A percentile compares a stretch with the other conserved stretches of the same genome.
Evolutionary conservation across 2,329 filamentous ascomycete species (phyloP).

Genomic region (Aspergillus calidoustus): DNA sequence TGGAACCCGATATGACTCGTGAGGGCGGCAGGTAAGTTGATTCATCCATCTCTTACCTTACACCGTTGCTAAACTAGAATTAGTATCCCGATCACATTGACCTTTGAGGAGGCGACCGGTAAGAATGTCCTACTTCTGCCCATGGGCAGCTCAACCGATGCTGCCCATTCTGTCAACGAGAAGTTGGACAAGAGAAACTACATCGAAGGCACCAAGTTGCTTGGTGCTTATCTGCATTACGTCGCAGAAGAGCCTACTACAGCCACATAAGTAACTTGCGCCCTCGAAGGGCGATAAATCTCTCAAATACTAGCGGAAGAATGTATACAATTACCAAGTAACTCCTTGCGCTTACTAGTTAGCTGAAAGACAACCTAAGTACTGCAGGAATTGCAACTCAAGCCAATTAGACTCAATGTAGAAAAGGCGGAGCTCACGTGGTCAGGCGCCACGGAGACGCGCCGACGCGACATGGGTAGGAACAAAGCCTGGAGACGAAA

Average conservation of each 20-base stretch:
- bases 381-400: not conserved
- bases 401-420: not conserved
- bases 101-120: conserved; percentile 94
- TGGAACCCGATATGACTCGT: conserved; percentile 91
- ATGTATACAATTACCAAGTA: not conserved
- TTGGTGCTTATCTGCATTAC: conserved; percentile 95
- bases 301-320: not conserved
- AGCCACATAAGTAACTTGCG: not conserved
- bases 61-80: conserved; percentile 29
- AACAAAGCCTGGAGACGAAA: not conserved
- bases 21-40: conserved; percentile 80
- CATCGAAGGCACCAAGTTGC: conserved; percentile 94
- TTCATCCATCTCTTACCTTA: conserved; percentile 3
- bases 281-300: not conserved
- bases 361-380: too few species aligned
- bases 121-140: conserved; percentile 96
- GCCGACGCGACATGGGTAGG: not conserved
- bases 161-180: conserved; percentile 97
- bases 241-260: conserved; percentile 80
- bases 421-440: conserved; percentile 1
- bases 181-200: conserved; percentile 97
- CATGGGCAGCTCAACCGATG: conserved; percentile 97
- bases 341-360: too few species aligned
- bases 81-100: conserved; percentile 94
- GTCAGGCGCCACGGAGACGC: not conserved